Evolutionary conservation across 2,329 filamentous ascomycete genomes (phyloP).

Genomic region (Fusarium lyarnte): DNA sequence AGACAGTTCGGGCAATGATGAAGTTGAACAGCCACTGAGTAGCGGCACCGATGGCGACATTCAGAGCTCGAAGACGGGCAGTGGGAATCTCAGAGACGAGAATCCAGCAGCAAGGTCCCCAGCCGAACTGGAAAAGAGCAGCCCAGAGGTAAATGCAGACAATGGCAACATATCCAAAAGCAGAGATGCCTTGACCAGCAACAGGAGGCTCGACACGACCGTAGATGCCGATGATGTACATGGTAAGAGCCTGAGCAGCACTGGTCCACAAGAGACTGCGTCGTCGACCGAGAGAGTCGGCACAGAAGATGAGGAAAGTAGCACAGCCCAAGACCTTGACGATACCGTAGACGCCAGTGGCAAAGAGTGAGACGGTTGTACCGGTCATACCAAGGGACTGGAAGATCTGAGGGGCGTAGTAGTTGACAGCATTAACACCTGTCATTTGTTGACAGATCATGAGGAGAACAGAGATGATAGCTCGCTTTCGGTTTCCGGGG

Average conservation of each 20-base stretch:
- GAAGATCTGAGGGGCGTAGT: slow-evolving; percentile 78
- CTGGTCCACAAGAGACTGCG: slow-evolving; percentile 70
- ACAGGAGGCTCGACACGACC: slow-evolving; percentile 69
- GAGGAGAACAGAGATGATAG: slow-evolving; percentile 67
- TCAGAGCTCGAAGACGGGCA: slow-evolving; percentile 70
- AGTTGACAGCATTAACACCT: slow-evolving; percentile 64
- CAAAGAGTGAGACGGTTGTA: slow-evolving; percentile 70
- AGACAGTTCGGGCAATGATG: slow-evolving; percentile 70
- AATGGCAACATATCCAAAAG: slow-evolving; percentile 75
- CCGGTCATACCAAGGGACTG: slow-evolving; percentile 67
- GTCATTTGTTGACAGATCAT: slow-evolving; percentile 80
- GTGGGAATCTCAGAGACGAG: slow-evolving; percentile 75
- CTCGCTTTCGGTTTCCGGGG: slow-evolving; percentile 70
- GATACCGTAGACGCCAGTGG: slow-evolving; percentile 78
- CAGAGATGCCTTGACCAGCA: slow-evolving; percentile 61
- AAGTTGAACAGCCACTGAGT: slow-evolving; percentile 82
- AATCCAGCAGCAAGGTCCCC: slow-evolving; percentile 79
- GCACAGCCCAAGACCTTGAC: slow-evolving; percentile 74
- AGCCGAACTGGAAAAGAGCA: slow-evolving; percentile 73
- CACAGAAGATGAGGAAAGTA: slow-evolving; percentile 72
- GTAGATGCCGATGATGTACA: slow-evolving; percentile 79
- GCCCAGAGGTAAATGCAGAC: slow-evolving; percentile 79
- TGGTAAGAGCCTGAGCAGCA: slow-evolving; percentile 67
- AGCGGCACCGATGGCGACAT: slow-evolving; percentile 73
- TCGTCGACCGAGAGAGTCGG: slow-evolving; percentile 74